Conservation (phyloP, 441 rosid species). For the Aquilaria agallochum region DNA sequence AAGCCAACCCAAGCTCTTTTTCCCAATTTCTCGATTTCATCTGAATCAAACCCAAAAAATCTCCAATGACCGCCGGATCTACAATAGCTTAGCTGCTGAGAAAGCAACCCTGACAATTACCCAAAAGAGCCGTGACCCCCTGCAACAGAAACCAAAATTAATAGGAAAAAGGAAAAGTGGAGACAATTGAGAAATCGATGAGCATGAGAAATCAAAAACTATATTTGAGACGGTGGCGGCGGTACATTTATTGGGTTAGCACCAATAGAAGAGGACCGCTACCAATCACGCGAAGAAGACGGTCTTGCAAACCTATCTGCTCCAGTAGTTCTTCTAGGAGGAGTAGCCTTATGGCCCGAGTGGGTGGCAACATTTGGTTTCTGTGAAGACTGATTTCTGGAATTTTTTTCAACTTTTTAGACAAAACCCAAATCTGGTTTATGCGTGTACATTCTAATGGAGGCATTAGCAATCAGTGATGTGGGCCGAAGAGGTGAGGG, state of each 20-base stretch:
- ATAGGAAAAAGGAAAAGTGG: neutral
- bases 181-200: neutral
- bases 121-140: slow-evolving; percentile 98
- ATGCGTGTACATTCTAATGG: no score
- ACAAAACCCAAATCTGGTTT: no score
- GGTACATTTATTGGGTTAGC: slow-evolving; percentile 55
- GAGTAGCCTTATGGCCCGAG: slow-evolving; percentile 12
- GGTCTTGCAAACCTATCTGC: slow-evolving; percentile 59
- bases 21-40: no score
- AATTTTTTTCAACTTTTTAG: no score
- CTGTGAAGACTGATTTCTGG: no score
- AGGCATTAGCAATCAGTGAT: no score
- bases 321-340: slow-evolving; percentile 14
- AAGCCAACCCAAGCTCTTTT: no score
- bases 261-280: slow-evolving; percentile 66
- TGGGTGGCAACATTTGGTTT: slow-evolving; percentile 21
- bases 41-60: no score
- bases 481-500: no score
- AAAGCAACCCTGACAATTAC: slow-evolving; percentile 88
- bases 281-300: slow-evolving; percentile 39
- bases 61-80: slow-evolving; percentile 22
- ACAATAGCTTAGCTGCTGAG: slow-evolving; percentile 79
- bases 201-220: slow-evolving; percentile 5
- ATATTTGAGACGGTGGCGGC: slow-evolving; percentile 65
- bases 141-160: slow-evolving; percentile 17